Conservation (phyloP, 176 grass and related monocot species). For the Aegilops speltoides region DNA sequence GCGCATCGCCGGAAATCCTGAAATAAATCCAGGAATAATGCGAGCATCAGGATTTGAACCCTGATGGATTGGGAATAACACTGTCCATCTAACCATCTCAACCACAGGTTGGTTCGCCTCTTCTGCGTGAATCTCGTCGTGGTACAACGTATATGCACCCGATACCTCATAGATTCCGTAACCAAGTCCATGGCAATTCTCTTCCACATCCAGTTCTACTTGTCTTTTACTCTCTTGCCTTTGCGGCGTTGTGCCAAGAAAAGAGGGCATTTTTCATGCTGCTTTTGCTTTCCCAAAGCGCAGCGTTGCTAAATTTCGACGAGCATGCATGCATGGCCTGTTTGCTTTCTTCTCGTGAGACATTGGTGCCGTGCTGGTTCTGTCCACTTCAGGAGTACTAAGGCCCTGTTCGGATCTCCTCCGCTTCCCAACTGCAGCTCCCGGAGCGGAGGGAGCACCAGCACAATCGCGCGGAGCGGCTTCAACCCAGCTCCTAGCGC, state of each 20-base stretch:
- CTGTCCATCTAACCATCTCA: no score
- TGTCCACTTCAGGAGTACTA: no score
- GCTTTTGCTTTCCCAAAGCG: background rate
- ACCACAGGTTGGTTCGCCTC: no score
- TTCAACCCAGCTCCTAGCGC: no score
- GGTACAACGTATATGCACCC: constrained; percentile 1
- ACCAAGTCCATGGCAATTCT: background rate
- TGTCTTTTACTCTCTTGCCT: background rate
- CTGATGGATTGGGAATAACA: no score
- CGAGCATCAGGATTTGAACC: no score
- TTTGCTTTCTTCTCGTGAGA: background rate
- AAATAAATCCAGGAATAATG: no score
- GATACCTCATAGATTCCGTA: constrained; percentile 11
- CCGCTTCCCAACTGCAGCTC: no score
- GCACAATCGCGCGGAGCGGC: no score
- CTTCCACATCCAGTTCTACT: background rate
- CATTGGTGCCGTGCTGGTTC: background rate
- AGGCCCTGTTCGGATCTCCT: no score
- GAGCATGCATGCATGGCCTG: background rate
- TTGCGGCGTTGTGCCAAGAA: background rate
- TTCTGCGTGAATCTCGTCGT: background rate
- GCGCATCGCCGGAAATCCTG: no score
- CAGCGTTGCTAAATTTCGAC: background rate
- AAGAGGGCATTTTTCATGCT: background rate
- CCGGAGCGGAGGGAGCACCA: no score